Percentiles rank a stretch among this genome's conserved stretches.
Evolutionary conservation across 441 rosid genomes (phyloP).

Genomic region (Biscutella laevigata): DNA sequence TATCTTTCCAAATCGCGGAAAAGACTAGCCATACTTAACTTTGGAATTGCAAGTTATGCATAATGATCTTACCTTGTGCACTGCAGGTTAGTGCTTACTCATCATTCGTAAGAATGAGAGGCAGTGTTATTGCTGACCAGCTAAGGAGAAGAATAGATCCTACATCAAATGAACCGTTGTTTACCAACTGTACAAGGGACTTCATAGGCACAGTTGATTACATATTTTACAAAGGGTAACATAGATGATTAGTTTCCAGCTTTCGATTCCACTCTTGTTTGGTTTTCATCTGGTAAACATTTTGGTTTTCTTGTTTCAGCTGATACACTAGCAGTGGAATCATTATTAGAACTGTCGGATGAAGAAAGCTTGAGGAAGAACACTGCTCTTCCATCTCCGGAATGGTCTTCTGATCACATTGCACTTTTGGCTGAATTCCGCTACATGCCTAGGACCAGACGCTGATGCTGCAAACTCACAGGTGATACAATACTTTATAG

Average conservation of each 20-base stretch:
- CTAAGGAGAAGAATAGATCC: slow-evolving; percentile 76
- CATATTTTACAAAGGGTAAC: slow-evolving; percentile 75
- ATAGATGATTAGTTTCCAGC: background rate
- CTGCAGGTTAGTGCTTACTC: slow-evolving; percentile 88
- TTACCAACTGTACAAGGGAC: slow-evolving; percentile 85
- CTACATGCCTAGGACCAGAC: slow-evolving; percentile 69
- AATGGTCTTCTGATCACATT: slow-evolving; percentile 76
- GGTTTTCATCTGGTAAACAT: background rate
- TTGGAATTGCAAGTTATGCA: background rate
- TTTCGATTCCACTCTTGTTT: background rate
- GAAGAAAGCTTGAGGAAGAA: slow-evolving; percentile 89
- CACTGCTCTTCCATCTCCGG: slow-evolving; percentile 91
- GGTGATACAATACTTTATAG: background rate
- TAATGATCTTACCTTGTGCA: slow-evolving; percentile 4
- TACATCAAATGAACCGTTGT: slow-evolving; percentile 54
- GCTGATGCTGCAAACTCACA: slow-evolving; percentile 36
- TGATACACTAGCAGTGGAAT: slow-evolving; percentile 70
- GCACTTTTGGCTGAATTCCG: slow-evolving; percentile 85
- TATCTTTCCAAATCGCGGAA: background rate
- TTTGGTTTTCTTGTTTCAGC: slow-evolving; percentile 33
- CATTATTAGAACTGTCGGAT: slow-evolving; percentile 75
- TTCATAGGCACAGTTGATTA: slow-evolving; percentile 77
- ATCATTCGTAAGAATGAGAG: slow-evolving; percentile 56
- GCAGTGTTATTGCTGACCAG: slow-evolving; percentile 43
- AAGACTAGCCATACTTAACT: background rate